Base-by-base conservation (phyloP, 2,329 filamentous ascomycete genomes). In the Fusarium aywerte region DNA sequence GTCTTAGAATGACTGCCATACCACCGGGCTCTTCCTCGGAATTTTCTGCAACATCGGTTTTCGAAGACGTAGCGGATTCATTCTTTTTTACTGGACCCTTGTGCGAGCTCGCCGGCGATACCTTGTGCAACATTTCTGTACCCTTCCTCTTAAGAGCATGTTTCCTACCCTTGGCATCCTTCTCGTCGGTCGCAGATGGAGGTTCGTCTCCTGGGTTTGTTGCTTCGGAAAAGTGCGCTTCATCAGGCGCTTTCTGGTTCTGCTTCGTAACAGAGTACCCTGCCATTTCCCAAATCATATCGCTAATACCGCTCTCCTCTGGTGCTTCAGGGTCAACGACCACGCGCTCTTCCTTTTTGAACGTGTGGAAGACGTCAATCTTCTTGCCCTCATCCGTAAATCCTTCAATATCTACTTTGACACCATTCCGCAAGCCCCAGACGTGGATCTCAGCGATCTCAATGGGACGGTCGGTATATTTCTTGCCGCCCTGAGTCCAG, bases 361-460 rank as follows among this genome's bases (percentile, higher is more conserved):
- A 98, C 0, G 90, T 90, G 76, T 98, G 94, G 54, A 96, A 90
- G 11, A 87, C 83, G 74, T 92, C 90, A 70, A 98, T 97, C 71
- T 87, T 89, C 80, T 92, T 94, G 7, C 96, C 95, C 69, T 96
- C 91, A n/a, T 98, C 91, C 2, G 89, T 88, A 67, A 89, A 98
- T 0, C 93, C 93, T 75, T 96, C 91, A 1, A 98, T 85, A 1
- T 89, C 87, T 31, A 98, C 86, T 78, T 96, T 96, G 63, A 98
- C 94, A 0, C 95, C 94, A 70, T 94, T 89, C 43, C 92, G 84
- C 49, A 98, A 76, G 0, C 94, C 96, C 92, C 93, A 97, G 13
- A 94, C 87, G 74, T 97, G 94, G 1, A 99, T 84, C 77, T 98
- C 95, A 12, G 94, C 76, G 38, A 98, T 88, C 78, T 98, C 94